Base-by-base conservation (phyloP, 2,329 filamentous ascomycete species). In the Escovopsis sp. region DNA sequence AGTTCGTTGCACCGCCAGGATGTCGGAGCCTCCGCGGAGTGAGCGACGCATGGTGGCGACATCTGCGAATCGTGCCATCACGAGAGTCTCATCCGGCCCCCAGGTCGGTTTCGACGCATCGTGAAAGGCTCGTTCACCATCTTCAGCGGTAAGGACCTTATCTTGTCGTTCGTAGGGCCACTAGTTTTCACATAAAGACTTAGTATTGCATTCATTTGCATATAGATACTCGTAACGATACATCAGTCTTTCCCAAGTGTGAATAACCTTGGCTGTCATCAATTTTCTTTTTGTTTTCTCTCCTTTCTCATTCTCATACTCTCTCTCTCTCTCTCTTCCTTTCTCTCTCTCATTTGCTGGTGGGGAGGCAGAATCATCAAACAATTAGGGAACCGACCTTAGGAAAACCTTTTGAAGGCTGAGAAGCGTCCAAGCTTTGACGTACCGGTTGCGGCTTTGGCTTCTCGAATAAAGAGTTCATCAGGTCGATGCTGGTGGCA, bases 391-490 rank as follows among this genome's bases (percentile, higher is more conserved):
- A 63, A 89, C 89, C 82, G 78, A 96, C 91, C 88, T 96, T 72
- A 45, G 73, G 81, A 63, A 89, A 84, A 58, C 84, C 82, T 64
- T 77, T 77, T 53, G 68, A 65, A 46, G 69, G 61, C 50, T 67
- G 56, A 33, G 68, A 63, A 49, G 66, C 68, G 54, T 72, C 70
- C 43, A 70, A 59, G 53, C 70, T 73, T 53, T 73, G 68, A 42
- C 65, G 62, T 49, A 70, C 70, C 42, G 69, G 70, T 65, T 75
- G 77, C 48, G 78, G 72, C 62, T 82, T 77, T 48, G 78, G 72
- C 62, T 82, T 76, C 59, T 84, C 82, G 62, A 93, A 95, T 43
- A 95, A 68, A 39, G 86, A 94, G 59, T 94, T 89, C 86, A 94
- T 95, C 59, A 95, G 68, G 66, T 95, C 91, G 64, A 96, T 94